Conservation (phyloP, 257 asterid genomes). For the Jaltomata sinuosa region DNA sequence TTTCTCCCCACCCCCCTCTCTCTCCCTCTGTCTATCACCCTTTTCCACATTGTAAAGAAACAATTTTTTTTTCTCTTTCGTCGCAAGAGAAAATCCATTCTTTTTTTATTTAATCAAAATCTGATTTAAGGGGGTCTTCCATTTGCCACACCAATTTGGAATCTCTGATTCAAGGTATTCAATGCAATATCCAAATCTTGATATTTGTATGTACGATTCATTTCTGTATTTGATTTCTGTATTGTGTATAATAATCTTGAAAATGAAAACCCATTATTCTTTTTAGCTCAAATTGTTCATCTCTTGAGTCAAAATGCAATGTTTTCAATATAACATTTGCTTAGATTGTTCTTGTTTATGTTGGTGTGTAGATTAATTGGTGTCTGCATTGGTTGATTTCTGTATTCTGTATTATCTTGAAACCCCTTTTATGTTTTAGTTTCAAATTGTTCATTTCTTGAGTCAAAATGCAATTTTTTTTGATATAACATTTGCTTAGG, state of each 20-base stretch:
- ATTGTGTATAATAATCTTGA: not conserved
- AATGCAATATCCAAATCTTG: not conserved
- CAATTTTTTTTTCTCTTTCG: not conserved
- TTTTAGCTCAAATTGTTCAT: not conserved
- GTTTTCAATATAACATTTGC: not conserved
- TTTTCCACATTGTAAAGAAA: constrained; percentile 17
- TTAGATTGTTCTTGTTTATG: not conserved
- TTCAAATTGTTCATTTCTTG: not conserved
- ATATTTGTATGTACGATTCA: no score
- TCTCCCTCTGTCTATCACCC: constrained; percentile 6
- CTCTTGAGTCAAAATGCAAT: not conserved
- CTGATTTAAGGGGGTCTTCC: constrained; percentile 13
- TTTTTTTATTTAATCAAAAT: not conserved
- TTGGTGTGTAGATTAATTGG: not conserved
- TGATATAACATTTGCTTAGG: not conserved
- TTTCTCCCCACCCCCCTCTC: not conserved
- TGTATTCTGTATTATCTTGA: not conserved
- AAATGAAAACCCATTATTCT: not conserved
- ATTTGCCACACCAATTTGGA: constrained; percentile 9
- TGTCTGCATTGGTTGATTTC: not conserved
- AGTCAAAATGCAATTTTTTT: not conserved
- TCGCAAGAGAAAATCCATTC: not conserved
- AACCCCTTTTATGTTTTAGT: no score
- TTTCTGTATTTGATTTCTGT: not conserved
- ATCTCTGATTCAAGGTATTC: constrained; percentile 19